Percentiles rank a stretch among this genome's conserved stretches.
phyloP scores from a whole-genome alignment of 2,329 filamentous ascomycete species.

The Exophiala sideris region DNA sequence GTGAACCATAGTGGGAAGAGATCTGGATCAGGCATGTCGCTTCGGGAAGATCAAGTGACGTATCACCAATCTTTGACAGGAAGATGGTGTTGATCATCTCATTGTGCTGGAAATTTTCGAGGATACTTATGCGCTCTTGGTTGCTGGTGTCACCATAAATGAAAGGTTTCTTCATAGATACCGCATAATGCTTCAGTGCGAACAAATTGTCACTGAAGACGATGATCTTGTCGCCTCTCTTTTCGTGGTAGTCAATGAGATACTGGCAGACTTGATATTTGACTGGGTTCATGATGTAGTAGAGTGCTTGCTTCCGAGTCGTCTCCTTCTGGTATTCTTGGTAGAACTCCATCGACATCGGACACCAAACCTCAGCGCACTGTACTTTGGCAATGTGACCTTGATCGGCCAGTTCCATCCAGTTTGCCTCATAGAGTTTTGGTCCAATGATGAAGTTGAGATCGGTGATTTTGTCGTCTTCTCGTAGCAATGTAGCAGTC shows the following conservation, averaged over 20 bases:
- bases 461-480: constrained; percentile 98
- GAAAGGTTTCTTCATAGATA: constrained; percentile 78
- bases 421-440: constrained; percentile 97
- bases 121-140: constrained; percentile 76
- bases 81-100: constrained; percentile 88
- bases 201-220: constrained; percentile 98
- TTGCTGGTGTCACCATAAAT: constrained; percentile 89
- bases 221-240: constrained; percentile 88
- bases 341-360: constrained; percentile 98
- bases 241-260: constrained; percentile 96
- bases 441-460: constrained; percentile 96
- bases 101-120: constrained; percentile 95
- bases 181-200: constrained; percentile 79
- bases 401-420: constrained; percentile 97
- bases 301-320: constrained; percentile 62
- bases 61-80: constrained; percentile 95
- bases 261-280: constrained; percentile 98
- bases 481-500: constrained; percentile 87
- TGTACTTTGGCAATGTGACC: constrained; percentile 96
- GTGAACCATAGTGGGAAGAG: constrained; percentile 93
- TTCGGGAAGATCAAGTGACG: constrained; percentile 93
- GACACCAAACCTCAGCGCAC: constrained; percentile 98
- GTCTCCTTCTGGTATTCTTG: constrained; percentile 79
- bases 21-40: constrained; percentile 97
- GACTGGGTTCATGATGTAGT: constrained; percentile 96